A percentile compares a stretch with the other conserved stretches of the same genome.
These are phyloP conservation scores for Yamadazyma diospyri DNA, from an alignment of 1,139 yeast species.

Conservation along the genomic window DNA sequence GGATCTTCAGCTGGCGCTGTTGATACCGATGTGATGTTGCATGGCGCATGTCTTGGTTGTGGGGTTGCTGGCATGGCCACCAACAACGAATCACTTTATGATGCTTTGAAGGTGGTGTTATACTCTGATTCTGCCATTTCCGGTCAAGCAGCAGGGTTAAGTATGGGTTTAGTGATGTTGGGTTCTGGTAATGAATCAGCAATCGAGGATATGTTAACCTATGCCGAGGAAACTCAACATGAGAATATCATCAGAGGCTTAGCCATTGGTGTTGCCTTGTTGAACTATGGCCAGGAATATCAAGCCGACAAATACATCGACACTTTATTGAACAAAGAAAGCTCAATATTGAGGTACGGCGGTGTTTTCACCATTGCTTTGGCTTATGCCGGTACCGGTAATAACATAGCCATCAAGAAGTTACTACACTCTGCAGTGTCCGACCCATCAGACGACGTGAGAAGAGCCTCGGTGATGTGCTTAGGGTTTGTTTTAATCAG, in stretches of 20 bases:
- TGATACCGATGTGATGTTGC: conserved; percentile 83
- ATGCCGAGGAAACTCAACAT: conserved; percentile 94
- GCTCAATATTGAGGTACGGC: conserved; percentile 87
- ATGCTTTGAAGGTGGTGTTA: conserved; percentile 77
- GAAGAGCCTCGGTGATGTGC: conserved; percentile 95
- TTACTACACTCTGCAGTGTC: conserved; percentile 92
- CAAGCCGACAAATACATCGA: conserved; percentile 73
- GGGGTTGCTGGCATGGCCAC: conserved; percentile 98
- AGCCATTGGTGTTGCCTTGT: conserved; percentile 83
- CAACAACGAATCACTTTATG: conserved; percentile 69
- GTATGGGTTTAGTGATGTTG: conserved; percentile 94
- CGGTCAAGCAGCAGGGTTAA: conserved; percentile 95
- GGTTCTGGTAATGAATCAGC: conserved; percentile 83
- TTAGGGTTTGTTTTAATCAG: conserved; percentile 89
- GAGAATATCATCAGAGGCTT: conserved; percentile 92
- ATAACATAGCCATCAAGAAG: conserved; percentile 80
- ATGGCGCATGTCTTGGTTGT: conserved; percentile 93
- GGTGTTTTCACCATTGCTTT: conserved; percentile 92
- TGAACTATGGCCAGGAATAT: conserved; percentile 84
- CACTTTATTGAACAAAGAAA: conserved; percentile 68
- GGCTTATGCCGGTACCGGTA: conserved; percentile 96
- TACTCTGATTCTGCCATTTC: conserved; percentile 91
- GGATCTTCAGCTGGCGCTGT: conserved; percentile 64
- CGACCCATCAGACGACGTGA: conserved; percentile 93
- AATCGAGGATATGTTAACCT: conserved; percentile 78